These are phyloP conservation scores for Vaccinium corymbosum DNA, from an alignment of 148 eudicot genomes.

Conservation along the genomic window DNA sequence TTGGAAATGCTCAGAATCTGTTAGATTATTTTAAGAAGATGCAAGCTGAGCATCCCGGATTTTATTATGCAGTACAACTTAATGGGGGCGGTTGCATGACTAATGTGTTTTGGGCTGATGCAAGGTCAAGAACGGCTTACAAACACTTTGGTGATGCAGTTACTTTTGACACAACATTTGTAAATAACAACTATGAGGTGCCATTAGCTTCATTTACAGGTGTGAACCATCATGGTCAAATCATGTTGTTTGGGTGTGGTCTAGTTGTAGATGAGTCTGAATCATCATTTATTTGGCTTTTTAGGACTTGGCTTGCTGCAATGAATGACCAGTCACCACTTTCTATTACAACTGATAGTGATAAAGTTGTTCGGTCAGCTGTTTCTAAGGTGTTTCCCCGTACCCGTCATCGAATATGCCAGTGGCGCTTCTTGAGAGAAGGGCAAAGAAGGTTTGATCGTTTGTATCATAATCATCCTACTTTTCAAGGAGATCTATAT, in stretches of 20 bases:
- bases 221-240: conserved; percentile 87
- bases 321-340: conserved; percentile 67
- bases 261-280: conserved; percentile 87
- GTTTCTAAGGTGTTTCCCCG: conserved; percentile 59
- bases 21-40: conserved; percentile 80
- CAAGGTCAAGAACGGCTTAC: conserved; percentile 82
- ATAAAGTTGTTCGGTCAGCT: conserved; percentile 56
- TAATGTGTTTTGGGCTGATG: conserved; percentile 91
- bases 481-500: conserved; percentile 71
- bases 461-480: conserved; percentile 57
- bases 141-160: conserved; percentile 79
- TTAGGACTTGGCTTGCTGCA: conserved; percentile 81
- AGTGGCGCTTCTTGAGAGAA: conserved; percentile 80
- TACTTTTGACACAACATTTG: conserved; percentile 61
- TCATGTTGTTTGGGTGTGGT: conserved; percentile 78
- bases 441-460: conserved; percentile 68
- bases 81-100: conserved; percentile 76
- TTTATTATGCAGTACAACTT: conserved; percentile 88
- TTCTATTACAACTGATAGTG: conserved; percentile 69
- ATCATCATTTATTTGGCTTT: conserved; percentile 74
- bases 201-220: conserved; percentile 87
- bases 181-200: conserved; percentile 56
- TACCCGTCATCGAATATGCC: conserved; percentile 67
- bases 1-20: conserved; percentile 90
- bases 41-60: conserved; percentile 96